These are phyloP conservation scores for Mycena crocata DNA, from an alignment of 768 basidiomycete species.

Conservation along the genomic window DNA sequence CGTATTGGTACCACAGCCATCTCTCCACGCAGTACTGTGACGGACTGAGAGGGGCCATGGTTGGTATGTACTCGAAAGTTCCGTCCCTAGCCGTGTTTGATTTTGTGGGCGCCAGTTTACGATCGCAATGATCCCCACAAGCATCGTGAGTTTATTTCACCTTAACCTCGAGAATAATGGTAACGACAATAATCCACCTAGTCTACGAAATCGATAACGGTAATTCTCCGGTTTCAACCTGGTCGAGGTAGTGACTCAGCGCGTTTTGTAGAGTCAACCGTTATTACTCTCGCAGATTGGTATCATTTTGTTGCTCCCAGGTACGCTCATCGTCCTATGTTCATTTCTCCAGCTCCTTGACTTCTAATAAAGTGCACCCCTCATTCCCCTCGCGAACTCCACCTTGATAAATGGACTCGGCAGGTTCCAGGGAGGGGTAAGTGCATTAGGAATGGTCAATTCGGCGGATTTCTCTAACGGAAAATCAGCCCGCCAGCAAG, in stretches of 20 bases:
- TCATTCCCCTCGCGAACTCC: constrained; percentile 39
- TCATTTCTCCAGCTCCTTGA: constrained; percentile 35
- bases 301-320: constrained; percentile 2
- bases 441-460: constrained; percentile 7
- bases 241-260: neutral
- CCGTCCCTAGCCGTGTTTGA: neutral
- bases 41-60: constrained; percentile 61
- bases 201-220: constrained; percentile 57
- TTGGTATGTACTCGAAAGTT: constrained; percentile 32
- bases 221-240: constrained; percentile 29
- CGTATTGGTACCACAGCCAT: constrained; percentile 56
- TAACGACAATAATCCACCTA: no score
- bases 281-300: constrained; percentile 63
- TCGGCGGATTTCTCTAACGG: neutral
- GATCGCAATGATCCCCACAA: constrained; percentile 52
- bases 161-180: no score
- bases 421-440: constrained; percentile 50
- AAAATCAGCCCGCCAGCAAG: constrained; percentile 39
- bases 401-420: constrained; percentile 59
- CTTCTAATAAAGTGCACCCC: constrained; percentile 33
- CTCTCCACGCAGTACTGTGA: constrained; percentile 67
- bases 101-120: constrained; percentile 43
- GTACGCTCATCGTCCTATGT: constrained; percentile 38
- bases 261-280: constrained; percentile 48
- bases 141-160: constrained; percentile 32